Evolutionary conservation across 345 rosid species (phyloP).

Genomic region (Syzygium oleosum): DNA sequence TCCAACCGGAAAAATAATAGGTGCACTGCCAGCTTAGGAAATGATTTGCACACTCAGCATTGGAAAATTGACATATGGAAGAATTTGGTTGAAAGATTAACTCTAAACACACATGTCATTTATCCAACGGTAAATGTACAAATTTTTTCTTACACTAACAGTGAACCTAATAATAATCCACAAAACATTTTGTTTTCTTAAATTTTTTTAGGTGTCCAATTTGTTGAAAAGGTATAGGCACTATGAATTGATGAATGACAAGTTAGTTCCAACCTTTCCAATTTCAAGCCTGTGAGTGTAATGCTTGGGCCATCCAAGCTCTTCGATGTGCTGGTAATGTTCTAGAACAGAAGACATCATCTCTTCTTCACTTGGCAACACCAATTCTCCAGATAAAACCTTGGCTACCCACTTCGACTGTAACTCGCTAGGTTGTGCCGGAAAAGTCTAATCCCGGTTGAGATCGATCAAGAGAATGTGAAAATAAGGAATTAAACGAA

Average conservation of each 20-base stretch:
- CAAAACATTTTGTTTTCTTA: background rate
- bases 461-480: background rate
- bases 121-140: background rate
- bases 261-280: background rate
- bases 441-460: background rate
- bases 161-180: background rate
- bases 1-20: no score
- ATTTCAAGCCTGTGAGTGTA: background rate
- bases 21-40: background rate
- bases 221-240: background rate
- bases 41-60: background rate
- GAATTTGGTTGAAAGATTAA: background rate
- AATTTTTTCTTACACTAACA: background rate
- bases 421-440: background rate
- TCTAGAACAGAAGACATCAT: conserved; percentile 8
- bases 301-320: conserved; percentile 7
- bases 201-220: background rate
- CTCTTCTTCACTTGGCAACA: conserved; percentile 5
- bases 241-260: background rate
- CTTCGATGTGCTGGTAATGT: background rate
- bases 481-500: background rate
- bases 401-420: conserved; percentile 20
- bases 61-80: background rate
- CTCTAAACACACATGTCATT: background rate
- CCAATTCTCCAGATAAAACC: conserved; percentile 8